Base-by-base conservation (phyloP, 1,139 yeast genomes). In the Diutina siamensis region DNA sequence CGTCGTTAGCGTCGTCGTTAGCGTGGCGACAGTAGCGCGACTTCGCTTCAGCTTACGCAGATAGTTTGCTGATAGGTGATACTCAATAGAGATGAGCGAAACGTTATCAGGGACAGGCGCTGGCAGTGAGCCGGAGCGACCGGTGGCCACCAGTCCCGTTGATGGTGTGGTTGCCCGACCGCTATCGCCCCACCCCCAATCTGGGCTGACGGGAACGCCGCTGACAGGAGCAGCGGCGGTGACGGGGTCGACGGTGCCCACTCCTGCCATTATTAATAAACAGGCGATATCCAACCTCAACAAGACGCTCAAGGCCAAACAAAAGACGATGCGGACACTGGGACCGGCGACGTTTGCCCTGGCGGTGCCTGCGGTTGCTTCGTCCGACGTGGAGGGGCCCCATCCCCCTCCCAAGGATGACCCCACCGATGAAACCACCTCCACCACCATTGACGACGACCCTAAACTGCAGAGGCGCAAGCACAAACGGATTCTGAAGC, bases 401-500 rank as follows among this genome's bases (percentile, higher is more conserved):
- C 21, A 10, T 15, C 42, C 32, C 28, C n/a, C 15, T 12, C 22
- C 38, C 12, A 21, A 36, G 13, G 28, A 21, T 12, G 28, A 36
- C 18, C 17, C 28, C 40, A 15, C 15, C 40, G 40, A 36, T 15
- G 40, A 36, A 13, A 25, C 21, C 18, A 17, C 40, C 12, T 17
- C 3, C 12, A 9, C 15, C 8, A 15, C 40, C 31, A 25, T 19
- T 9, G 40, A 36, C 9, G n/a, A n/a, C n/a, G 32, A 22, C 31
- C 32, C 4, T 8, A 17, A 4, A 27, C 19, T 8, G n/a, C 31
- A 25, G 9, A 9, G 19, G 17, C 17, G 15, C 13, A 38, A 22
- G 8, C 28, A 13, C 18, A 38, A 38, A 13, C 42, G 42, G 15
- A 38, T 38, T 19, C 42, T 38, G 42, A 38, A 38, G n/a, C 42